Evolutionary conservation across 768 basidiomycete genomes (phyloP).

Genomic region (Candolleomyces eurysporus): DNA sequence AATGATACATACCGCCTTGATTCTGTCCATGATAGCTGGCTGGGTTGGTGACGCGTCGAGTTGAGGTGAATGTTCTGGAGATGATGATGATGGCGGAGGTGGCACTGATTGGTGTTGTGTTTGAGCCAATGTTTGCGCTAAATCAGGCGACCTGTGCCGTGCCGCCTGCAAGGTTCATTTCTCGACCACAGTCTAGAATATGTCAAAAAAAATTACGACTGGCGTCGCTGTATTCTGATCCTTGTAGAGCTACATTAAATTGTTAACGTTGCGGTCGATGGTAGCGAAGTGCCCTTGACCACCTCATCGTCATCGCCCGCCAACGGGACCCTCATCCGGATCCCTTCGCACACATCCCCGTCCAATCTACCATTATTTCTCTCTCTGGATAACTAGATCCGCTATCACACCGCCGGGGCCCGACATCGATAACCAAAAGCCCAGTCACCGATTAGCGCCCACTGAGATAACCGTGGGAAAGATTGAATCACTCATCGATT

Average conservation of each 20-base stretch:
- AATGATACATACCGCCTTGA: constrained; percentile 40
- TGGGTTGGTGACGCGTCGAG: constrained; percentile 8
- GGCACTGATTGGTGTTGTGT: constrained; percentile 1
- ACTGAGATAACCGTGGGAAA: constrained; percentile 24
- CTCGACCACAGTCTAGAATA: background rate
- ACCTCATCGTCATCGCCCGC: too few species aligned
- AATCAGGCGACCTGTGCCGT: background rate
- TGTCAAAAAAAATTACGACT: too few species aligned
- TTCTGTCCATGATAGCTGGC: constrained; percentile 37
- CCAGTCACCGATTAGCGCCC: background rate
- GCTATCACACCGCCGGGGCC: background rate
- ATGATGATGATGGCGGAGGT: constrained; percentile 15
- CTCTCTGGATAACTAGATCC: too few species aligned
- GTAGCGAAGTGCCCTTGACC: too few species aligned
- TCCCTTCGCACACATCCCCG: too few species aligned
- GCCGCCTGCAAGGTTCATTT: background rate
- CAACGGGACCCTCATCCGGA: too few species aligned
- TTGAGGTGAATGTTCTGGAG: constrained; percentile 9
- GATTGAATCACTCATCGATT: constrained; percentile 12
- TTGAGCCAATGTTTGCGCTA: constrained; percentile 5
- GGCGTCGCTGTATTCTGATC: too few species aligned
- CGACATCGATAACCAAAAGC: background rate
- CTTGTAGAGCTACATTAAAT: too few species aligned
- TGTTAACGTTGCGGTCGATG: too few species aligned
- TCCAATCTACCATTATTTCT: too few species aligned